A percentile compares a stretch with the other conserved stretches of the same genome.
phyloP scores from a whole-genome alignment of 441 rosid species.

The Cnidoscolus chayamansa region DNA sequence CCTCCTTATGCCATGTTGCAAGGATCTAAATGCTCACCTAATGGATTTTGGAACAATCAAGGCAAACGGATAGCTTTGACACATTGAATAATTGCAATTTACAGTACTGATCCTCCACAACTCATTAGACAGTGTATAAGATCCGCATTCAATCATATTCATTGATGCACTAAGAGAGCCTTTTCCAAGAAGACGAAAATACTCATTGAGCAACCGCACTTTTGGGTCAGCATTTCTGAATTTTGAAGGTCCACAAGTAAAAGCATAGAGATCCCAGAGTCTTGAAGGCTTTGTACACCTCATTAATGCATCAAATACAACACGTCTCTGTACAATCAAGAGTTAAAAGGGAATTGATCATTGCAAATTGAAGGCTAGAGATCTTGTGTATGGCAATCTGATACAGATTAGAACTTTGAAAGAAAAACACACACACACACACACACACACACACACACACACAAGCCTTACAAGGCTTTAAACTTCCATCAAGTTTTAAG shows the following conservation, averaged over 20 bases:
- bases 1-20: constrained; percentile 13
- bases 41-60: constrained; percentile 82
- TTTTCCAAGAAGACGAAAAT: constrained; percentile 84
- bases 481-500: too few relatives aligned
- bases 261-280: constrained; percentile 86
- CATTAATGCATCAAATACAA: constrained; percentile 59
- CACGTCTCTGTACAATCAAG: constrained; percentile 61
- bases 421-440: background rate
- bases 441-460: too few relatives aligned
- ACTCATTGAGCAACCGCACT: constrained; percentile 87
- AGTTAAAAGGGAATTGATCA: background rate
- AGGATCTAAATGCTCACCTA: constrained; percentile 47
- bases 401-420: background rate
- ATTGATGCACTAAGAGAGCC: constrained; percentile 52
- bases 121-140: constrained; percentile 69
- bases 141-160: constrained; percentile 67
- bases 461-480: too few relatives aligned
- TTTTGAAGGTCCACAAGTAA: constrained; percentile 74
- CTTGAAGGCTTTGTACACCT: constrained; percentile 62
- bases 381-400: background rate
- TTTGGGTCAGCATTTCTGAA: constrained; percentile 66
- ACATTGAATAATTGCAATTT: constrained; percentile 66
- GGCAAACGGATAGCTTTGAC: constrained; percentile 89
- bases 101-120: constrained; percentile 81
- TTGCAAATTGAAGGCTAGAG: background rate